Evolutionary conservation across 2,329 filamentous ascomycete species (phyloP).

Genomic region (Neocucurbitaria cava): DNA sequence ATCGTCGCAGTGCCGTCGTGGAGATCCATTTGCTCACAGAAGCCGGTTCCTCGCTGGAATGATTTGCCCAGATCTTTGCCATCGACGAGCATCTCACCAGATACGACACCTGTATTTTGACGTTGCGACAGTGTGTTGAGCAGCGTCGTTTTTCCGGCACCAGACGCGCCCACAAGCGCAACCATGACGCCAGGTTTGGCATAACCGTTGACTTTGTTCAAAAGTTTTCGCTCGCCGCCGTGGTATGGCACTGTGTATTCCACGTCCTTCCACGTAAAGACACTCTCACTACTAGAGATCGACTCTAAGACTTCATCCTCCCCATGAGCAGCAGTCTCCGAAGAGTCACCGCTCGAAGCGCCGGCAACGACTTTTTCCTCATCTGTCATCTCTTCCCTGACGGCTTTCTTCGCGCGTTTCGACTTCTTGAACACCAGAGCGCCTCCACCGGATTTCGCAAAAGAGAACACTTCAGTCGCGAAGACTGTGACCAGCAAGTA

Average conservation of each 20-base stretch:
- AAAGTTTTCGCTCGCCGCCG: constrained; percentile 66
- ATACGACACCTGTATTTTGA: constrained; percentile 68
- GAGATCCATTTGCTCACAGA: constrained; percentile 75
- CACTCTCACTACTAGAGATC: constrained; percentile 47
- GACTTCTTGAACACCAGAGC: constrained; percentile 75
- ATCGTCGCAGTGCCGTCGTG: constrained; percentile 73
- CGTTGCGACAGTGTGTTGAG: constrained; percentile 80
- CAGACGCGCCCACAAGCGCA: constrained; percentile 80
- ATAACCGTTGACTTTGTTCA: constrained; percentile 76
- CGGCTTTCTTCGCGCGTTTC: constrained; percentile 63
- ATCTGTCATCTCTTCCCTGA: constrained; percentile 59
- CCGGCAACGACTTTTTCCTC: constrained; percentile 61
- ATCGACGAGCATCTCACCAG: constrained; percentile 76
- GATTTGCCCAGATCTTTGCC: constrained; percentile 63
- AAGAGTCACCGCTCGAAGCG: constrained; percentile 30
- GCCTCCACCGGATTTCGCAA: constrained; percentile 68
- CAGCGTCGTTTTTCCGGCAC: constrained; percentile 83
- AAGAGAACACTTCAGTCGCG: constrained; percentile 72
- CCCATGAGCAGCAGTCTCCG: constrained; percentile 28
- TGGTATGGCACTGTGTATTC: constrained; percentile 75
- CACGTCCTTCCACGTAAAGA: constrained; percentile 50
- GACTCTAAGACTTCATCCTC: constrained; percentile 43
- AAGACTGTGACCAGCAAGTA: constrained; percentile 76
- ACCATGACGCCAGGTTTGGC: constrained; percentile 82
- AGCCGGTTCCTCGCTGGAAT: constrained; percentile 74